Evolutionary conservation across 2,329 filamentous ascomycete genomes (phyloP).

Genomic region (Colletotrichum ledebouriae): DNA sequence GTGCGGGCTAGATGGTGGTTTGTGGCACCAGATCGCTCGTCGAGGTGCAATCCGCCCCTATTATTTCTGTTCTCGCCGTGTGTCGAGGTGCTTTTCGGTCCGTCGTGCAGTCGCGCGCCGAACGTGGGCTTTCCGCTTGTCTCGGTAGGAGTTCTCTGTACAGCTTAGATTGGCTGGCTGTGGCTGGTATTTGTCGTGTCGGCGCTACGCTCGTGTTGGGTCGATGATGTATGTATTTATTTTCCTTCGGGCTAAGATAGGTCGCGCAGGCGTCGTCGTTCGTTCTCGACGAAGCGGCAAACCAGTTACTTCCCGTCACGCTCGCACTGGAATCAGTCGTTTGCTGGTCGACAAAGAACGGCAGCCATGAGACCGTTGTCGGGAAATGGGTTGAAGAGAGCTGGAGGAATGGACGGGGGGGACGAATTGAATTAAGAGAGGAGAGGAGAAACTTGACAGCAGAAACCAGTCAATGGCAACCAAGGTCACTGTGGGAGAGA

Average conservation of each 20-base stretch:
- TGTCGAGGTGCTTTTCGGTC: background rate
- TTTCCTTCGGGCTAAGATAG: conserved; percentile 6
- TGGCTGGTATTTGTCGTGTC: conserved; percentile 7
- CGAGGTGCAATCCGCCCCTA: conserved; percentile 36
- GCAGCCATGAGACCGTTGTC: conserved; percentile 25
- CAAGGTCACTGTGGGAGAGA: conserved; percentile 10
- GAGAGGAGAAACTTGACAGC: background rate
- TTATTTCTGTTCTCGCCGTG: conserved; percentile 15
- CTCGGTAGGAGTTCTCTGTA: too few relatives aligned
- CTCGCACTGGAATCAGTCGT: background rate
- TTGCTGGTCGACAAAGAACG: conserved; percentile 28
- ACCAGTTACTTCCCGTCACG: background rate
- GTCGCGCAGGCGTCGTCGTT: conserved; percentile 10
- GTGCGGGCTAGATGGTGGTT: conserved; percentile 14
- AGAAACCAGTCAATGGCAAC: background rate
- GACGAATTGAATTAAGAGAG: conserved; percentile 38
- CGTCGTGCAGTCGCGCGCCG: background rate
- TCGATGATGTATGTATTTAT: conserved; percentile 15
- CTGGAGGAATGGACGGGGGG: conserved; percentile 32
- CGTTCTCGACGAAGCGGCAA: conserved; percentile 7
- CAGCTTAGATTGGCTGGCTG: background rate
- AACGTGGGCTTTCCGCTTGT: background rate
- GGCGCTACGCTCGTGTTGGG: conserved; percentile 26
- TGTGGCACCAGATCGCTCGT: conserved; percentile 36
- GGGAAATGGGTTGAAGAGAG: conserved; percentile 29